phyloP scores from a whole-genome alignment of 352 stramenopile species.

The Pythium oligandrum region DNA sequence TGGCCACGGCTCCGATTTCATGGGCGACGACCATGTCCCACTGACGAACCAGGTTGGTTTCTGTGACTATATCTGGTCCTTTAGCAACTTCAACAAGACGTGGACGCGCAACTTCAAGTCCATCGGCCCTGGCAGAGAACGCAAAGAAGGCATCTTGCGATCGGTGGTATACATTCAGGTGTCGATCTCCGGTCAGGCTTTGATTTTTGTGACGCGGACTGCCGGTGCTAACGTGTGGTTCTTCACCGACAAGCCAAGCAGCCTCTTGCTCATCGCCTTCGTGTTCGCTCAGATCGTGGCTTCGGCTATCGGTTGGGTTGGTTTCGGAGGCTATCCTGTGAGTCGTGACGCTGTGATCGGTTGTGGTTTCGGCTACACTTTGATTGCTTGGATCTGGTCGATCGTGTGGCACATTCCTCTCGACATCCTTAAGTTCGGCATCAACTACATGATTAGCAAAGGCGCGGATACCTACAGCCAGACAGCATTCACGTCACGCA shows the following conservation, averaged over 20 bases:
- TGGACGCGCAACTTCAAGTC: constrained; percentile 58
- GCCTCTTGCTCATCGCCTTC: constrained; percentile 61
- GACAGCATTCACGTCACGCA: constrained; percentile 69
- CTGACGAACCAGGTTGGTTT: constrained; percentile 63
- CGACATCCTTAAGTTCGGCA: constrained; percentile 67
- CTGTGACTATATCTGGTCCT: constrained; percentile 64
- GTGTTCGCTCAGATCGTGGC: constrained; percentile 63
- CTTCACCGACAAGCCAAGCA: constrained; percentile 61
- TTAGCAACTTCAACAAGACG: constrained; percentile 67
- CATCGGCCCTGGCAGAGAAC: constrained; percentile 57
- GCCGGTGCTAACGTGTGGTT: constrained; percentile 75
- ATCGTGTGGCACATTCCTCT: constrained; percentile 74
- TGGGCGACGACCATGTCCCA: constrained; percentile 52
- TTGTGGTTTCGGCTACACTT: constrained; percentile 52
- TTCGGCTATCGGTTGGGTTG: constrained; percentile 58
- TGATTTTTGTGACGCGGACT: constrained; percentile 75
- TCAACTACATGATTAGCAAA: constrained; percentile 67
- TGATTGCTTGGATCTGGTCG: constrained; percentile 63
- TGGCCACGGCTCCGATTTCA: constrained; percentile 45
- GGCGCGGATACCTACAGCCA: constrained; percentile 37
- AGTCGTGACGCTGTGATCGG: constrained; percentile 64
- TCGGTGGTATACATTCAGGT: constrained; percentile 69
- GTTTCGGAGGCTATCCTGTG: constrained; percentile 60
- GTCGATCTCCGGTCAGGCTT: constrained; percentile 65
- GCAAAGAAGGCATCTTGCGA: constrained; percentile 62